Conservation (phyloP, 2,329 filamentous ascomycete species). For the Ascomycota sp. region DNA sequence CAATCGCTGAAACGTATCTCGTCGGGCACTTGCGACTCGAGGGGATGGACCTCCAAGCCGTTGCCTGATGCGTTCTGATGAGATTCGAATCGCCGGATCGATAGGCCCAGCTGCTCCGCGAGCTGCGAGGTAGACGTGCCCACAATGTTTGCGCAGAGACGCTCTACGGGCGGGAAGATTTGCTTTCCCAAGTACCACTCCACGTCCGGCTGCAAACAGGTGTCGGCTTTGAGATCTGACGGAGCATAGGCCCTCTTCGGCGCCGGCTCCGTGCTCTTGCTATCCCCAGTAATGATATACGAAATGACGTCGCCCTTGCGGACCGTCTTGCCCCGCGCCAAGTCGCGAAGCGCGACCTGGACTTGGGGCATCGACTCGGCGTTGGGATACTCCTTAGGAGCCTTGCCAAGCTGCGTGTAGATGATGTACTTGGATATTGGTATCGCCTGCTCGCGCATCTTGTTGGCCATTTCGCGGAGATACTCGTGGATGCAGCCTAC, state of each 20-base stretch:
- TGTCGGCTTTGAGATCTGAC: conserved; percentile 61
- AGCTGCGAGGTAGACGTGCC: conserved; percentile 81
- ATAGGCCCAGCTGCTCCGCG: conserved; percentile 83
- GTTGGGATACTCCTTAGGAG: conserved; percentile 84
- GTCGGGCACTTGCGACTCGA: conserved; percentile 89
- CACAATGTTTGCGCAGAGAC: conserved; percentile 85
- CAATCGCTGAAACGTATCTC: conserved; percentile 74
- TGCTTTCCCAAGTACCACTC: conserved; percentile 98
- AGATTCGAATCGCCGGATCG: conserved; percentile 61
- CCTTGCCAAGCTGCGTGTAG: conserved; percentile 90
- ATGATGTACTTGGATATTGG: conserved; percentile 85
- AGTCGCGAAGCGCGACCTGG: conserved; percentile 77
- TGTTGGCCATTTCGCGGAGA: conserved; percentile 58
- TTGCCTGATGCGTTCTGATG: conserved; percentile 29
- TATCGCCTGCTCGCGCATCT: conserved; percentile 66
- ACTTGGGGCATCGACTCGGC: conserved; percentile 91
- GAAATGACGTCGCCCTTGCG: conserved; percentile 91
- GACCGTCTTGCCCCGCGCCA: conserved; percentile 68
- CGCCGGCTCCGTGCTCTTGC: conserved; percentile 43
- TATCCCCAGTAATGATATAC: conserved; percentile 74
- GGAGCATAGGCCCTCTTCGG: conserved; percentile 80
- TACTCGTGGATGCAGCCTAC: conserved; percentile 87
- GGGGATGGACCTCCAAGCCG: conserved; percentile 61
- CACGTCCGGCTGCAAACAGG: conserved; percentile 65
- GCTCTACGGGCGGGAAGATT: conserved; percentile 92